Percentiles rank a stretch among this genome's conserved stretches.
phyloP scores from a whole-genome alignment of 441 rosid genomes.

The Erodium texanum region DNA sequence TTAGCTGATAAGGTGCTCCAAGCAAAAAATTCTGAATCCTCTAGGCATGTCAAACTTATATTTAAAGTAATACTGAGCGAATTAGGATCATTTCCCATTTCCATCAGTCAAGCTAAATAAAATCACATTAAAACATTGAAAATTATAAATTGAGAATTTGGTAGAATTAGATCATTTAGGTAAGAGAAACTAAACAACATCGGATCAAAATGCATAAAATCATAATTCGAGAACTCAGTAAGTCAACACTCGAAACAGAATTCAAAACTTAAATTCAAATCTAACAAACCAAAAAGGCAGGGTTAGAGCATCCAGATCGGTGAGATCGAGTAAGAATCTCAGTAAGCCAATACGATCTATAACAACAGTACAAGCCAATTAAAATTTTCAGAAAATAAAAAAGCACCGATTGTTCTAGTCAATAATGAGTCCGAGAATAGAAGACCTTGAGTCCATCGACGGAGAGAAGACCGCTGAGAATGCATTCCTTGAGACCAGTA shows the following conservation, averaged over 20 bases:
- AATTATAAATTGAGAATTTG: neutral
- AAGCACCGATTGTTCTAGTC: neutral
- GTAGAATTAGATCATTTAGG: neutral
- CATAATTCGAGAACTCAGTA: neutral
- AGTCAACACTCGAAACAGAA: neutral
- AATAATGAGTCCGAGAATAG: neutral
- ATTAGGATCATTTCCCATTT: neutral
- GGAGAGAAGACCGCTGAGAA: constrained; percentile 85
- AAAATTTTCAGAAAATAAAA: neutral
- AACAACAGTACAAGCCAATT: neutral
- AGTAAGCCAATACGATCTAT: neutral
- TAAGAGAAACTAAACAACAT: neutral
- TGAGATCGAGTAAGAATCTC: neutral
- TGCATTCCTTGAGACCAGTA: constrained; percentile 87
- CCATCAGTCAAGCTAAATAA: neutral
- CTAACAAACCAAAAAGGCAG: neutral
- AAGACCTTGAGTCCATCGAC: constrained; percentile 82
- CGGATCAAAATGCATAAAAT: neutral
- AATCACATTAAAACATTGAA: neutral
- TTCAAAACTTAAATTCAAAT: neutral
- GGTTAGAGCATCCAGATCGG: neutral
- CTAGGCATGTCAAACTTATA: neutral
- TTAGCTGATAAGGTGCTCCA: neutral
- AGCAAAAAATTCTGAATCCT: neutral
- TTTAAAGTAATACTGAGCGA: neutral